Base-by-base conservation (phyloP, 2,329 filamentous ascomycete species). In the Paraphoma chrysanthemicola region DNA sequence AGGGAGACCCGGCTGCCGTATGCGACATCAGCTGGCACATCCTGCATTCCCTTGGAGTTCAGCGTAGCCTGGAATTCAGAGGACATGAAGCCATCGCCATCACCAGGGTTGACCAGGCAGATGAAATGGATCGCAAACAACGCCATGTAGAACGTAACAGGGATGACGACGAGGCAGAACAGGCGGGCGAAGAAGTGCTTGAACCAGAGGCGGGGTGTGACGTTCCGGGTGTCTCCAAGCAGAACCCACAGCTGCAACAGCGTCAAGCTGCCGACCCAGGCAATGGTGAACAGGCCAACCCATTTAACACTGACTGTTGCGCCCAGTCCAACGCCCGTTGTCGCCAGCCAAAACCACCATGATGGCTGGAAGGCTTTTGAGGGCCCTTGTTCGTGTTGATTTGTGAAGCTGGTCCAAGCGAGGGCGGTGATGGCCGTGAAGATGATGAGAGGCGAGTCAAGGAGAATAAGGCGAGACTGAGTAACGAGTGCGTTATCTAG, bases 1-100 rank as follows among this genome's bases (percentile, higher is more conserved):
- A 99, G 85, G 62, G 84, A 88, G 70, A 99, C 85, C 62, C 91
- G 87, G 75, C 93, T 96, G 57, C 95, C 95, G 70, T 95, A 90
- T 29, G 90, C 89, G 56, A 99, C 90, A 79, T 99, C 93, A 30
- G 91, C 95, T 1, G 95, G 90, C 5, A 96, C 93, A 77, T 96
- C 93, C 74, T 92, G 89, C 95, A 99, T 99, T 51, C 87, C 89
- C 83, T 98, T 99, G 71, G 88, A 93, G 81, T 98, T 99, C 65
- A 99, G 83, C 2, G 95, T 98, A 31, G 95, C 91, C 81, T 99
- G 95, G 83, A 99, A 99, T 75, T 99, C 95, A 53, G 94, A 97
- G 74, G 93, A 97, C 95, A 99, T 99, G 83, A 99, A 99, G 53
- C 95, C 95, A 78, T 99, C 95, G 52, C 95, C 95, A 50, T 99